Conservation (phyloP, 73 alveolate genomes). For the Paramecium caudatum region DNA sequence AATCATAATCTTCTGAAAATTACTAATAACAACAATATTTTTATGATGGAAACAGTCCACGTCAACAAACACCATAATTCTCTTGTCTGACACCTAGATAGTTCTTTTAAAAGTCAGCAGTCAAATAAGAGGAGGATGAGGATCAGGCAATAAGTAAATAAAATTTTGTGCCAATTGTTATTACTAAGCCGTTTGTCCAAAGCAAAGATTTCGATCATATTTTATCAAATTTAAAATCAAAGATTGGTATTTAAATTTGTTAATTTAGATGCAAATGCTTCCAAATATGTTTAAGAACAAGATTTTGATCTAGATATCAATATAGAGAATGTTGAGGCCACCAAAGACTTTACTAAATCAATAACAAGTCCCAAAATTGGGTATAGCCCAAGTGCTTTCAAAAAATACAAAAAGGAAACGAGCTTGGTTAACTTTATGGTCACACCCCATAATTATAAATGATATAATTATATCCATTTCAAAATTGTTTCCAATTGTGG, state of each 20-base stretch:
- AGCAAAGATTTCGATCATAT: background rate
- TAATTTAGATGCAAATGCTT: conserved; percentile 42
- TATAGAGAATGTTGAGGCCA: conserved; percentile 1
- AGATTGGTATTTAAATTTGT: background rate
- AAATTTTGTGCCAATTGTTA: background rate
- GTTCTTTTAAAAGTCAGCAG: background rate
- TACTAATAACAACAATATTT: too few species aligned
- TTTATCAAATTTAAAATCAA: conserved; percentile 3
- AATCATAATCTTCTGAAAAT: too few species aligned
- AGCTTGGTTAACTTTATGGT: conserved; percentile 2
- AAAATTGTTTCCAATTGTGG: conserved; percentile 49
- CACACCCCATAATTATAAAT: conserved; percentile 14
- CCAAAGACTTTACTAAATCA: conserved; percentile 43
- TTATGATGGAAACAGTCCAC: too few species aligned
- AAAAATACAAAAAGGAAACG: conserved; percentile 10
- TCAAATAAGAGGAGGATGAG: background rate
- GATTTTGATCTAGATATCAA: background rate
- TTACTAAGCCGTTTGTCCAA: background rate
- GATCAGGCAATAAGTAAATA: background rate
- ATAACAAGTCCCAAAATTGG: background rate
- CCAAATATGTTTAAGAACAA: conserved; percentile 24
- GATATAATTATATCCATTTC: conserved; percentile 8
- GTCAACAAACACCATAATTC: background rate
- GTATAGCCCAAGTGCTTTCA: conserved; percentile 18
- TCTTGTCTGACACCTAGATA: background rate